Base-by-base conservation (phyloP, 1,284 basidiomycete genomes). In the Apiotrichum veenhuisii region DNA sequence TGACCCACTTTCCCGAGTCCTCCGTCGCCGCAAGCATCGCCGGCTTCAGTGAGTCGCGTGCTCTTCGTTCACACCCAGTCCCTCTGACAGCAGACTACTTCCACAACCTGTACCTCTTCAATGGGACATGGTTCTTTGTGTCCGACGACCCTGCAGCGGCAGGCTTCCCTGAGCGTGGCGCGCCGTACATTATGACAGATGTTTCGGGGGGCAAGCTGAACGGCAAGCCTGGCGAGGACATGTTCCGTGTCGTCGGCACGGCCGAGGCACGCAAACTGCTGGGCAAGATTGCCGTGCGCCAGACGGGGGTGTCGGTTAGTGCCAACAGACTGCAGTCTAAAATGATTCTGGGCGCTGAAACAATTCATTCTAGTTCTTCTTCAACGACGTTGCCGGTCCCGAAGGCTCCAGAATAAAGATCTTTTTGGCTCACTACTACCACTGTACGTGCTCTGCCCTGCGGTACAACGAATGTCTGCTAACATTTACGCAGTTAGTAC, bases 101-200 rank as follows among this genome's bases (percentile, higher is more conserved):
- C 73, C 79, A 80, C 30, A 84, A 89, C 67, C 72, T 90, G 25
- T 73, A 73, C 51, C 52, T 71, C 33, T 44, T 53, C 37, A 69
- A 74, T 49, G 67, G 66, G 9, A 70, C 69, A 3, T 70, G 66
- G 45, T 57, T 64, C 54, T 69, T 70, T 43, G 61, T 75, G 47
- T 64, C 69, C 5, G 59, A 68, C 20, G 55, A 69, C 34, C 66
- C 73, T 14, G 43, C 53, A 12, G 41, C 53, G 5, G 45, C 46
- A 5, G 53, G 53, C 1, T 57, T 75, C 27, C 75, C 73, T 1
- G 58, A 59, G 25, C 52, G 45, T 5, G 57, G 54, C 2, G 15
- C 27, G 8, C 12, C 18, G 8, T 58, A 23, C 38, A 58, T 63
- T 17, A 27, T 45, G 25, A 48, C 45, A 26, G 42, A 54, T 12